Evolutionary conservation across 495 filamentous ascomycete genomes (phyloP), one percentile per base, ranked within the genome.

Genomic region (Hypoxylon crocopeplum): DNA sequence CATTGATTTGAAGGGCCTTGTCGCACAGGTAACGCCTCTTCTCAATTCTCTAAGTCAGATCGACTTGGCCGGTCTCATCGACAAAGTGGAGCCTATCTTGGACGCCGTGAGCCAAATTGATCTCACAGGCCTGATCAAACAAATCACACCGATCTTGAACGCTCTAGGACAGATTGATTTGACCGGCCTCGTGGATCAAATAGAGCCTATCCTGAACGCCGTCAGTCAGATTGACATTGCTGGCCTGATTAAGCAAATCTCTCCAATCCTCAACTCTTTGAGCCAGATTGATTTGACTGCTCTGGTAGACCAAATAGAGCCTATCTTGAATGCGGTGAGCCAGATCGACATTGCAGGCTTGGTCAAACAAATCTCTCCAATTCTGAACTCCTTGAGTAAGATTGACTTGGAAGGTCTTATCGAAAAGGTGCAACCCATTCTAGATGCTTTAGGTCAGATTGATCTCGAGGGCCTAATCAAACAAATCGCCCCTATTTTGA

Each of bases 161-260:
- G 48, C 54, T 12, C 13, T 64, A 63, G 16, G 72, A 71, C 13
- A 76, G 69, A 30, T 71, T 68, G 52, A 69, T 75, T 16, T 82
- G n/a, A 72, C 75, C 13, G 73, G 73, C 11, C 76, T 82, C 44
- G 64, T 82, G 3, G 54, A 47, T 12, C 75, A 78, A 37, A 70
- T 75, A 16, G 59, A 70, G 25, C 59, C 70, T 8, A 70, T 82
- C 4, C 59, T 82, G 13, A 76, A 76, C 20, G 66, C 64, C 19
- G 68, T 81, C 42, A 75, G 79, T 46, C 74, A 80, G 63, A 79
- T 79, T 6, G 69, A 76, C 34, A 63, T 75, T 15, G 63, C 37
- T 4, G 66, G 62, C n/a, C 48, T 63, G 7, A 56, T 69, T 13
- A 44, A 58, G 2, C 41, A 61, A 17, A 53, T 70, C 37, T 40